These are phyloP conservation scores for Calamus simplicifolius DNA, from an alignment of 176 grass and related monocot species.

Conservation along the genomic window DNA sequence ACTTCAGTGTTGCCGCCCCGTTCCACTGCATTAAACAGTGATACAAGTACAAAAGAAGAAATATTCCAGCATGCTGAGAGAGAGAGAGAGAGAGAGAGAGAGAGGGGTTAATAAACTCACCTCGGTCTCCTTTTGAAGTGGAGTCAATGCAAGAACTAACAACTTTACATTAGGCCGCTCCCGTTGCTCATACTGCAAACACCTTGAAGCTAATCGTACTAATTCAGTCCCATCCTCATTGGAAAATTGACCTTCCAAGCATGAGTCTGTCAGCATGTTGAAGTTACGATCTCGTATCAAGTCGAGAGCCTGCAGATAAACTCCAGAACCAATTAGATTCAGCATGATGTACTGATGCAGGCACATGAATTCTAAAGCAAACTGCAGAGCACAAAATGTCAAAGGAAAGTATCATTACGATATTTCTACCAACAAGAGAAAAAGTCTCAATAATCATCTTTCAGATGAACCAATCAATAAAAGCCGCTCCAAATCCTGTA, in stretches of 20 bases:
- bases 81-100: background rate
- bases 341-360: background rate
- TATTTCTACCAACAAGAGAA: too few relatives aligned
- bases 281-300: constrained; percentile 94
- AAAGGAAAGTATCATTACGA: too few relatives aligned
- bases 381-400: too few relatives aligned
- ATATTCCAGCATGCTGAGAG: background rate
- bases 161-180: constrained; percentile 89
- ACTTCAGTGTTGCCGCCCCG: background rate
- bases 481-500: too few relatives aligned
- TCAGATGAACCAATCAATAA: too few relatives aligned
- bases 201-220: constrained; percentile 93
- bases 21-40: too few relatives aligned
- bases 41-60: too few relatives aligned
- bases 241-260: constrained; percentile 95
- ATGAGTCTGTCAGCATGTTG: constrained; percentile 94
- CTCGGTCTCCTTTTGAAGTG: constrained; percentile 83
- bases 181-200: constrained; percentile 89
- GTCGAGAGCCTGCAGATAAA: constrained; percentile 77
- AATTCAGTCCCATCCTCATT: constrained; percentile 95
- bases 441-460: too few relatives aligned
- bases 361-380: background rate
- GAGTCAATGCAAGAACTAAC: constrained; percentile 68
- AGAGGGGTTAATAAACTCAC: constrained; percentile 33
- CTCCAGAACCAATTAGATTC: constrained; percentile 10